Conservation (phyloP, 2,329 filamentous ascomycete species). For the Cryphonectria nitschkei region DNA sequence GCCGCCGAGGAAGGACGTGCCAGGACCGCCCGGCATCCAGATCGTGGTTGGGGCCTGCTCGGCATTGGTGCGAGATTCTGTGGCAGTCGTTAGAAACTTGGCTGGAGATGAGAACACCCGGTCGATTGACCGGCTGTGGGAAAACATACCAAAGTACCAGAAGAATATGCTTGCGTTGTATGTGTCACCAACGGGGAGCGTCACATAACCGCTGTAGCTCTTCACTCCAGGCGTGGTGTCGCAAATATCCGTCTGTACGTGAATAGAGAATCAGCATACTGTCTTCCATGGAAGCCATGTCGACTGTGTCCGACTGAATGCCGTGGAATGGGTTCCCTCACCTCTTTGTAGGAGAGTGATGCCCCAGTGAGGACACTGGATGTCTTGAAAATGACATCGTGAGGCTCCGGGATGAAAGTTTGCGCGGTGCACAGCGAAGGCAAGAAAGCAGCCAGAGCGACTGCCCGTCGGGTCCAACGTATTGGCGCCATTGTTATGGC, state of each 20-base stretch:
- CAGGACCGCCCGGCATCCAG: conserved; percentile 67
- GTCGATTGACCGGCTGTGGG: no score
- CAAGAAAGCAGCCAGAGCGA: neutral
- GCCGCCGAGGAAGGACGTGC: conserved; percentile 59
- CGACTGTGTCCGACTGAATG: neutral
- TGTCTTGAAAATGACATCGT: neutral
- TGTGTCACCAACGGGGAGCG: conserved; percentile 45
- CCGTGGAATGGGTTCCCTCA: neutral
- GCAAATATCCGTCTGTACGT: conserved; percentile 45
- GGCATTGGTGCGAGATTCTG: conserved; percentile 52
- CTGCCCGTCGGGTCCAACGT: neutral
- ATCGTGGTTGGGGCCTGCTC: conserved; percentile 59
- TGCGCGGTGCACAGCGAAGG: conserved; percentile 2
- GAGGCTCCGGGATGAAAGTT: conserved; percentile 18
- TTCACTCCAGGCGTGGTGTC: conserved; percentile 60
- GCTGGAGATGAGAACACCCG: neutral
- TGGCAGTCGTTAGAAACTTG: neutral
- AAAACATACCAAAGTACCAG: conserved; percentile 50
- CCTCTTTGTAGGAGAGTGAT: conserved; percentile 23
- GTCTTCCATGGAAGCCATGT: no score
- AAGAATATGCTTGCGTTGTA: conserved; percentile 66
- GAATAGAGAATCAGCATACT: neutral
- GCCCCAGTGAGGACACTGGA: conserved; percentile 18
- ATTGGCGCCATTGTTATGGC: neutral
- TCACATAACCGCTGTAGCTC: conserved; percentile 61